These are phyloP conservation scores for Metarhizium anisopliae DNA, from an alignment of 2,329 filamentous ascomycete genomes.

Conservation along the genomic window DNA sequence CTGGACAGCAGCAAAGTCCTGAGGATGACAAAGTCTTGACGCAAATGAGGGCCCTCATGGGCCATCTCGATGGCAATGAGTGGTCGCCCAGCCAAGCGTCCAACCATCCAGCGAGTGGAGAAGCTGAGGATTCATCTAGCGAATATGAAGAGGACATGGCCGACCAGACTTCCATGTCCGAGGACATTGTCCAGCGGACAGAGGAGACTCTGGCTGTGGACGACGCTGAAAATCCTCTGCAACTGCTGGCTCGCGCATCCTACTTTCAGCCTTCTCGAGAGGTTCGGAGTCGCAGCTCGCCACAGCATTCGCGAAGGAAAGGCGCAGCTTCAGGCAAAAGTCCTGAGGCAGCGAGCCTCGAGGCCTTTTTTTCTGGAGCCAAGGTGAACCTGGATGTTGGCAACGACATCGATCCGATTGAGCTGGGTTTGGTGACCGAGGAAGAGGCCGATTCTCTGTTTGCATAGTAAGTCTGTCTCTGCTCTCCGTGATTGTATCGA, in stretches of 20 bases:
- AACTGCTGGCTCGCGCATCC: conserved; percentile 63
- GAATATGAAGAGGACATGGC: conserved; percentile 22
- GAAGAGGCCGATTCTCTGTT: conserved; percentile 58
- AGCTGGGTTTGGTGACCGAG: conserved; percentile 58
- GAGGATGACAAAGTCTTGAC: conserved; percentile 38
- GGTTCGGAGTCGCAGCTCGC: conserved; percentile 17
- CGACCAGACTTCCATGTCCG: conserved; percentile 15
- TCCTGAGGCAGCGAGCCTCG: conserved; percentile 30
- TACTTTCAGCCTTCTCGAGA: conserved; percentile 51
- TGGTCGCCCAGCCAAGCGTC: conserved; percentile 6
- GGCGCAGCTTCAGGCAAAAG: conserved; percentile 11
- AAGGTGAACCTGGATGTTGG: conserved; percentile 55
- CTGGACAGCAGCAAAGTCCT: conserved; percentile 29
- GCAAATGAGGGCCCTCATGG: conserved; percentile 32
- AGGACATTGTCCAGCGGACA: conserved; percentile 17
- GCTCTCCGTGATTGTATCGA: not conserved
- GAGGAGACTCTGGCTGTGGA: conserved; percentile 54
- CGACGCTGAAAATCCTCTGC: conserved; percentile 66
- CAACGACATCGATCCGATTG: conserved; percentile 57
- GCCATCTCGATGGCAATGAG: conserved; percentile 14
- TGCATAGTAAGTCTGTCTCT: conserved; percentile 42
- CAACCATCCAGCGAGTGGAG: conserved; percentile 17
- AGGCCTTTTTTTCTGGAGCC: conserved; percentile 58
- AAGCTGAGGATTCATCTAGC: conserved; percentile 21
- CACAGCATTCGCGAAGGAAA: conserved; percentile 12